Evolutionary conservation across 2,329 filamentous ascomycete species (phyloP).

Genomic region (Pestalotiopsis sp.): DNA sequence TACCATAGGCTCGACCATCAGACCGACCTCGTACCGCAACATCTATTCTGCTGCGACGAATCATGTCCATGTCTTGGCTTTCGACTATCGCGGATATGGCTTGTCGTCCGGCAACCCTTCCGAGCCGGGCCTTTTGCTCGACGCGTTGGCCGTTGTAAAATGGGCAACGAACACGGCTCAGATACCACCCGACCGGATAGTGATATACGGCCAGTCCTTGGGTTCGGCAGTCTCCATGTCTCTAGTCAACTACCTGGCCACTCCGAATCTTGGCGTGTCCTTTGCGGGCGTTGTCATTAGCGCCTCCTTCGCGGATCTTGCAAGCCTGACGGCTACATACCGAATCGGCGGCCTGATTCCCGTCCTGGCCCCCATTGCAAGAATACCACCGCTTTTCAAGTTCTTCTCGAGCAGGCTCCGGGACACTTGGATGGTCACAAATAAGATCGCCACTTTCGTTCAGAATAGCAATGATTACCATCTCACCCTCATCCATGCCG

Average conservation of each 20-base stretch:
- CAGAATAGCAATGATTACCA: slow-evolving; percentile 36
- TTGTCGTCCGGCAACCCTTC: slow-evolving; percentile 53
- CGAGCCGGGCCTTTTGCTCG: slow-evolving; percentile 54
- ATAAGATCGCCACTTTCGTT: slow-evolving; percentile 48
- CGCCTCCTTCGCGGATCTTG: slow-evolving; percentile 58
- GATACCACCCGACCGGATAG: slow-evolving; percentile 55
- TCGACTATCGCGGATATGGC: slow-evolving; percentile 67
- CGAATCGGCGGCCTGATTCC: slow-evolving; percentile 56
- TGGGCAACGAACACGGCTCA: slow-evolving; percentile 55
- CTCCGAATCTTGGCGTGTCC: slow-evolving; percentile 35
- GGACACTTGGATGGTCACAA: slow-evolving; percentile 53
- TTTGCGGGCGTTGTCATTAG: slow-evolving; percentile 59
- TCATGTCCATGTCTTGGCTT: slow-evolving; percentile 57
- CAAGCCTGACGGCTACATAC: slow-evolving; percentile 57
- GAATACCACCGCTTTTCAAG: slow-evolving; percentile 45
- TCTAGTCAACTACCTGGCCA: slow-evolving; percentile 31
- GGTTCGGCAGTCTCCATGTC: slow-evolving; percentile 48
- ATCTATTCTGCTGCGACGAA: slow-evolving; percentile 50
- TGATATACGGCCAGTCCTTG: slow-evolving; percentile 62
- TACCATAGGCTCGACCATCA: slow-evolving; percentile 56
- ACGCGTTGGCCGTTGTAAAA: slow-evolving; percentile 53
- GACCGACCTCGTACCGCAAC: slow-evolving; percentile 57
- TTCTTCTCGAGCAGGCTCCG: slow-evolving; percentile 49
- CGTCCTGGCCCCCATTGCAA: slow-evolving; percentile 51
- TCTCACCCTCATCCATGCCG: slow-evolving; percentile 50